Percentiles rank a stretch among this genome's conserved stretches.
Evolutionary conservation across 768 basidiomycete genomes (phyloP).

Genomic region (Lentinus brumalis): DNA sequence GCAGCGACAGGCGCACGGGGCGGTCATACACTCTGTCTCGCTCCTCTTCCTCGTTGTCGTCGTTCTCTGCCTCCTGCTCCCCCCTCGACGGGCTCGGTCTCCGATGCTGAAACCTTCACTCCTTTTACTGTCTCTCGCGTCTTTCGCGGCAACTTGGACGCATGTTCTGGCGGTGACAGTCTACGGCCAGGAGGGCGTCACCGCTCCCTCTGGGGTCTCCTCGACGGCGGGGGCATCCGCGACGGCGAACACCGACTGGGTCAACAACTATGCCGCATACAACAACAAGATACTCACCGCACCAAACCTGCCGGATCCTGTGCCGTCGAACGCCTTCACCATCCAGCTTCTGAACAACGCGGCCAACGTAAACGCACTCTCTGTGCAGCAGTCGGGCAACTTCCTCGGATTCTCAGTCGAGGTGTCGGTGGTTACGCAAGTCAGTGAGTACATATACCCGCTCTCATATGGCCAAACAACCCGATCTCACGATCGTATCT

Average conservation of each 20-base stretch:
- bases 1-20: too few species aligned
- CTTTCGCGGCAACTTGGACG: slow-evolving; percentile 6
- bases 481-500: slow-evolving; percentile 6
- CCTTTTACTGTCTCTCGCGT: slow-evolving; percentile 7
- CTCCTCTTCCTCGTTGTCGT: too few species aligned
- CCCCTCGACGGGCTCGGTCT: background rate
- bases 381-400: slow-evolving; percentile 48
- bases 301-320: slow-evolving; percentile 31
- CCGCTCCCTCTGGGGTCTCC: slow-evolving; percentile 11
- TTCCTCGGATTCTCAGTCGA: slow-evolving; percentile 80
- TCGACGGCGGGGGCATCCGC: slow-evolving; percentile 6
- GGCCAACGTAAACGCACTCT: slow-evolving; percentile 32
- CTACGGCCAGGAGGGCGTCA: slow-evolving; percentile 33
- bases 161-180: slow-evolving; percentile 14
- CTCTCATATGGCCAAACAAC: slow-evolving; percentile 1
- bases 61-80: slow-evolving; percentile 5
- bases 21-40: too few species aligned
- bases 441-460: slow-evolving; percentile 46
- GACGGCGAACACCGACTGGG: slow-evolving; percentile 3
- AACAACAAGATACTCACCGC: slow-evolving; percentile 33
- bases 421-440: slow-evolving; percentile 67
- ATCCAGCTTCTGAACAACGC: slow-evolving; percentile 28
- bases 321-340: slow-evolving; percentile 25
- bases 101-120: slow-evolving; percentile 15
- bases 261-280: slow-evolving; percentile 26